Conservation (phyloP, 495 filamentous ascomycete genomes). For the Cercophora scortea region DNA sequence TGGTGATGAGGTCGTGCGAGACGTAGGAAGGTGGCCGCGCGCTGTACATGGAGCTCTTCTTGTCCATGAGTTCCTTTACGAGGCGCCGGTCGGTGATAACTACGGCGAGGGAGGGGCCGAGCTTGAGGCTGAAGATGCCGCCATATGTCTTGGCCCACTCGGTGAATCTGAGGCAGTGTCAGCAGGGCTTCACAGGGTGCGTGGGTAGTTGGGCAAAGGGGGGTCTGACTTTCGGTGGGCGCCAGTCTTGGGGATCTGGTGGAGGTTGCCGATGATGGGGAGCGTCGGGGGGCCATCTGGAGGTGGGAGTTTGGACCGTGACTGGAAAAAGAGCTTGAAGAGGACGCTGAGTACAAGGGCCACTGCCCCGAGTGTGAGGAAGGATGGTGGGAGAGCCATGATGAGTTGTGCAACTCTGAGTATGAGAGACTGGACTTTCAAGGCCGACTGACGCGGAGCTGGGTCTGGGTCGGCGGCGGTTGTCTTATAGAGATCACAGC, state of each 20-base stretch:
- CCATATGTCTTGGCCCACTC: slow-evolving; percentile 25
- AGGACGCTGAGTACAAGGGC: no score
- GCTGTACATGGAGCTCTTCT: slow-evolving; percentile 25
- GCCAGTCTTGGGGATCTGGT: slow-evolving; percentile 18
- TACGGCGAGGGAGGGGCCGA: slow-evolving; percentile 19
- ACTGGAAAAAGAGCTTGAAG: no score
- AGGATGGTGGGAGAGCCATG: no score
- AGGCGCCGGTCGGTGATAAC: slow-evolving; percentile 16
- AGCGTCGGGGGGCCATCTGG: slow-evolving; percentile 16
- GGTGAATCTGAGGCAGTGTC: slow-evolving; percentile 13
- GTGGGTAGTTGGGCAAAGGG: neutral
- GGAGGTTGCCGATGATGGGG: slow-evolving; percentile 23
- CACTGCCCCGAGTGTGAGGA: no score
- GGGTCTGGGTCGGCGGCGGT: no score
- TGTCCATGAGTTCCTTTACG: slow-evolving; percentile 24
- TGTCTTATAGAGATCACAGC: no score
- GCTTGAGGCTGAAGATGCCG: slow-evolving; percentile 23
- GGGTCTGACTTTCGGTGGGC: slow-evolving; percentile 9
- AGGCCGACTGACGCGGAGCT: no score
- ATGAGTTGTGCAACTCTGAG: no score
- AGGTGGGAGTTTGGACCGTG: no score
- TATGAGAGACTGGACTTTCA: no score
- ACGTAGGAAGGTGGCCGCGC: slow-evolving; percentile 40
- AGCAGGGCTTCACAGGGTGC: neutral
- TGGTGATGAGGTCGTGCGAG: slow-evolving; percentile 25